A percentile compares a stretch with the other conserved stretches of the same genome.
Evolutionary conservation across 2,329 filamentous ascomycete species (phyloP).

Genomic region (Monilinia laxa): DNA sequence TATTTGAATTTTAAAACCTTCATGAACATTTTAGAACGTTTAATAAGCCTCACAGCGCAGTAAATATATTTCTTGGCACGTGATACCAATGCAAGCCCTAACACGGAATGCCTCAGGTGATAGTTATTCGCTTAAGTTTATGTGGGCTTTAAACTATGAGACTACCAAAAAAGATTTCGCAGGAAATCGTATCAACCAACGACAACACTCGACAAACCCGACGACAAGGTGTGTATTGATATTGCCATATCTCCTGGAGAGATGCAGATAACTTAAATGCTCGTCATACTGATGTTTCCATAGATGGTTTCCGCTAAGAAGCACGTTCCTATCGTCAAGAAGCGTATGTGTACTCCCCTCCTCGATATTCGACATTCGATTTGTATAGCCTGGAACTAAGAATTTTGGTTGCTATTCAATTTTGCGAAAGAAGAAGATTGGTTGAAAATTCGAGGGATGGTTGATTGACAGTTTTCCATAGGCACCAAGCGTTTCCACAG

Average conservation of each 20-base stretch:
- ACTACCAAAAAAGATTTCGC: conserved; percentile 31
- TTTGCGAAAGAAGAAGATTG: not conserved
- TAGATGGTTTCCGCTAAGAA: conserved; percentile 99
- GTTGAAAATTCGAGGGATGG: not conserved
- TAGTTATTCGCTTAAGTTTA: conserved; percentile 14
- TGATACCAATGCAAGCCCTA: conserved; percentile 14
- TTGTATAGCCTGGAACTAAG: not conserved
- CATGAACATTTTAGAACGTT: not conserved
- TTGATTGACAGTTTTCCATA: conserved; percentile 45
- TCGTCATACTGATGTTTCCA: conserved; percentile 29
- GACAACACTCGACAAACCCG: conserved; percentile 38
- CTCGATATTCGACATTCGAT: conserved; percentile 19
- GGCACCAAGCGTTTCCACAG: conserved; percentile 93
- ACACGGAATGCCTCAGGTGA: conserved; percentile 18
- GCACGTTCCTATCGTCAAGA: conserved; percentile 99
- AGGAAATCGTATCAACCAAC: conserved; percentile 27
- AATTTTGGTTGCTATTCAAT: not conserved
- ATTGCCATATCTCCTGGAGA: conserved; percentile 7
- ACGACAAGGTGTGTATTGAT: conserved; percentile 37
- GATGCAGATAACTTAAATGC: not conserved
- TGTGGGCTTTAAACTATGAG: conserved; percentile 24
- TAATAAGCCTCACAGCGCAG: not conserved
- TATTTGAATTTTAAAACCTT: not conserved
- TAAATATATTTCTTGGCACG: not conserved
- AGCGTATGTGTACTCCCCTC: conserved; percentile 72